Evolutionary conservation across 2,329 filamentous ascomycete genomes (phyloP).

Genomic region (Penicillium decumbens): DNA sequence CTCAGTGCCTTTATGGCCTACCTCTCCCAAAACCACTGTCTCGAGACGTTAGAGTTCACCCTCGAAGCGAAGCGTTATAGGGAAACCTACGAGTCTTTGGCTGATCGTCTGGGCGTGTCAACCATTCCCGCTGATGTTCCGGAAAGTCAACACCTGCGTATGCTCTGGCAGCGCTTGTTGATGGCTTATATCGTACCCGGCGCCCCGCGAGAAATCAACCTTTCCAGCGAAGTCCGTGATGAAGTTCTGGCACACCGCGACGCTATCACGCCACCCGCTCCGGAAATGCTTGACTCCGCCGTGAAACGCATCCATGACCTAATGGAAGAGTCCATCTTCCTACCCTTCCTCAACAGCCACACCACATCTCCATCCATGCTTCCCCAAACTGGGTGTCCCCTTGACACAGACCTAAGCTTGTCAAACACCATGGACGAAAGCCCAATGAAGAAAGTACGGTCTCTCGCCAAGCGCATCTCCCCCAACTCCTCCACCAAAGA

Average conservation of each 20-base stretch:
- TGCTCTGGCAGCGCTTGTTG: conserved; percentile 81
- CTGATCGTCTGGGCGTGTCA: conserved; percentile 47
- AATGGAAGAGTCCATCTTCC: conserved; percentile 94
- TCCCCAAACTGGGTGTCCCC: conserved; percentile 43
- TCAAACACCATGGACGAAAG: conserved; percentile 32
- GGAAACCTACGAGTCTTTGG: conserved; percentile 58
- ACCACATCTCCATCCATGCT: conserved; percentile 47
- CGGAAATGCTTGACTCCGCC: conserved; percentile 72
- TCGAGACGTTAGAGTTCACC: conserved; percentile 95
- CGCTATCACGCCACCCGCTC: conserved; percentile 61
- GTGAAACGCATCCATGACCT: conserved; percentile 87
- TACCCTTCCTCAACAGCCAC: conserved; percentile 77
- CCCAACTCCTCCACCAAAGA: conserved; percentile 33
- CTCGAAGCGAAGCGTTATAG: conserved; percentile 87
- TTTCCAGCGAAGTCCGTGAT: conserved; percentile 81
- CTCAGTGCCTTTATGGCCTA: conserved; percentile 93
- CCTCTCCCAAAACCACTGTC: conserved; percentile 91
- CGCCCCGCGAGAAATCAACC: conserved; percentile 81
- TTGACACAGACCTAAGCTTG: conserved; percentile 31
- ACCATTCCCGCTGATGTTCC: conserved; percentile 50
- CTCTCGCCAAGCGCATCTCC: conserved; percentile 29
- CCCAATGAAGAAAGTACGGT: conserved; percentile 24
- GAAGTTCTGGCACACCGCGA: conserved; percentile 63
- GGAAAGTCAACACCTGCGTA: conserved; percentile 65
- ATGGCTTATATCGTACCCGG: conserved; percentile 86